Evolutionary conservation across 768 basidiomycete genomes (phyloP), one percentile per base, ranked within the genome.

Genomic region (Amanita pseudoporphyria): DNA sequence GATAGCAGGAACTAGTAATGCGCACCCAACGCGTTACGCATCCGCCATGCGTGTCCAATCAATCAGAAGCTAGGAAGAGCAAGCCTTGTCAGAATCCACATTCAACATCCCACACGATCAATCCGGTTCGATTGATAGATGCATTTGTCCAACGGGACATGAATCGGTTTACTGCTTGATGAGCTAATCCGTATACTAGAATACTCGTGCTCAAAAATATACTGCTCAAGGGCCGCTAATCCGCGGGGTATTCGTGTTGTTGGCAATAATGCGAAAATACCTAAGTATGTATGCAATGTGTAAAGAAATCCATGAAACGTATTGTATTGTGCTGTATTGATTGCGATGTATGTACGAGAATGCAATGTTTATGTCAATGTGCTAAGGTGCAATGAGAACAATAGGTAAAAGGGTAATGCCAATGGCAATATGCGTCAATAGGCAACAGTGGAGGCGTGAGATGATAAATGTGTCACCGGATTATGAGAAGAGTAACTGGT

Each of bases 251-350:
- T 41, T 22, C 22, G 40, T 28, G 26, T 41, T 24, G 12, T 41
- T 41, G 21, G 24, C n/a, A n/a, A n/a, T n/a, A 13, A 41, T 41
- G 24, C 22, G 40, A 41, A 41, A 24, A 45, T 45, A n/a, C n/a
- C n/a, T n/a, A n/a, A n/a, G n/a, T n/a, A n/a, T n/a, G n/a, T n/a
- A n/a, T n/a, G n/a, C n/a, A n/a, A n/a, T n/a, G n/a, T n/a, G n/a
- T n/a, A n/a, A 45, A 21, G 10, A 45, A 31, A 30, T 10, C 28
- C 43, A 45, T 45, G 43, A 16, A 45, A 30, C n/a, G 43, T 45
- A 45, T 45, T 45, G 43, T 18, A 32, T 31, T 28, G n/a, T 45
- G 31, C 28, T 45, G 43, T 45, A 21, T 45, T 45, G 43, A 33
- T 45, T 31, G 30, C 3, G 35, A 18, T n/a, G 35, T 36, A 12